Evolutionary conservation across 176 grass and related monocot genomes (phyloP).

Genomic region (Aegilops speltoides): DNA sequence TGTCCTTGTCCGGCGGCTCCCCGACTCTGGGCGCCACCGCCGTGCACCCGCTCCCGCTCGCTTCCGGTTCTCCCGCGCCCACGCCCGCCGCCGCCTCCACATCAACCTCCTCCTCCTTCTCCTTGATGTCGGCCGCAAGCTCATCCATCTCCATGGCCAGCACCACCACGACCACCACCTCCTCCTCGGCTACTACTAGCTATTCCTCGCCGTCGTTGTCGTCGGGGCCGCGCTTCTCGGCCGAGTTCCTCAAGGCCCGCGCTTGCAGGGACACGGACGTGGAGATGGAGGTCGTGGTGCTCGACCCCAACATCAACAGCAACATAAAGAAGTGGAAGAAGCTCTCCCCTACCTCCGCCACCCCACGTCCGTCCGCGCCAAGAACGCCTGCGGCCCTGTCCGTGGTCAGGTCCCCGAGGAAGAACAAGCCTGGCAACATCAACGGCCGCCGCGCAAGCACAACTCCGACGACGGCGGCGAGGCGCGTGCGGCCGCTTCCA

Average conservation of each 20-base stretch:
- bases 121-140: neutral
- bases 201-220: neutral
- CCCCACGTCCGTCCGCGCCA: neutral
- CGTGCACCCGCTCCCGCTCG: neutral
- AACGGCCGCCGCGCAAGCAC: neutral
- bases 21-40: neutral
- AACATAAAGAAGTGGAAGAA: neutral
- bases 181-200: neutral
- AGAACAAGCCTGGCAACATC: neutral
- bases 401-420: neutral
- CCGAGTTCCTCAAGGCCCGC: neutral
- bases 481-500: neutral
- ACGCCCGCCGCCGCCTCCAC: neutral
- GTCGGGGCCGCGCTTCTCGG: neutral
- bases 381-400: neutral
- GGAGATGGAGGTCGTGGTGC: neutral
- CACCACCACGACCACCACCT: neutral
- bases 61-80: neutral
- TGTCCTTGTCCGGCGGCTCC: neutral
- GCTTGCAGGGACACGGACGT: neutral
- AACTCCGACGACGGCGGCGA: neutral
- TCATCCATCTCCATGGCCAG: neutral
- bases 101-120: neutral
- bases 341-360: neutral
- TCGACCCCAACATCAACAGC: neutral